Evolutionary conservation across 768 basidiomycete genomes (phyloP).

Genomic region (Serendipita sp.): DNA sequence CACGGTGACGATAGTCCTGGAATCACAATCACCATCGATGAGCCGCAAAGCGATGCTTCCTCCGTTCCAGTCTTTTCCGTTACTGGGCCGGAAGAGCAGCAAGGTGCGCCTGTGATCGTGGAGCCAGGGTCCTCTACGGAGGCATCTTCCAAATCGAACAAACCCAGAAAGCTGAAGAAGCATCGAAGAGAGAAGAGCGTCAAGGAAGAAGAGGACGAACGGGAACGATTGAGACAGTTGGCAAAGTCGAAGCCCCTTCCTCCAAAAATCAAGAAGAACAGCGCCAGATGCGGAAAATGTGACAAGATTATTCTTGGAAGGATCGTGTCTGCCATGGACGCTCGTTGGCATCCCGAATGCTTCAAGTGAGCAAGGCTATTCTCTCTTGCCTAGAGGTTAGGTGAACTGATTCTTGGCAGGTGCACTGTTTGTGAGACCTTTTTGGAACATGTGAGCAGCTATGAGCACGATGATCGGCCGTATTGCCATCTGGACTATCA

Average conservation of each 20-base stretch:
- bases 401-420: conserved; percentile 18
- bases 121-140: background rate
- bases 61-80: background rate
- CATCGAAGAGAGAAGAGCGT: background rate
- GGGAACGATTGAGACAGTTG: background rate
- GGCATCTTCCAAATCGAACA: background rate
- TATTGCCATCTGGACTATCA: conserved; percentile 96
- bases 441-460: conserved; percentile 86
- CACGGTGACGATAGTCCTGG: conserved; percentile 3
- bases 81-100: background rate
- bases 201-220: conserved; percentile 3
- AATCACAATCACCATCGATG: conserved; percentile 8
- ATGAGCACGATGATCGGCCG: conserved; percentile 70
- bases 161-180: background rate
- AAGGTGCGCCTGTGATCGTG: background rate
- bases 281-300: conserved; percentile 53
- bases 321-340: conserved; percentile 76
- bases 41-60: background rate
- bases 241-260: conserved; percentile 2
- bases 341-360: conserved; percentile 89
- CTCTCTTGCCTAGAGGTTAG: background rate
- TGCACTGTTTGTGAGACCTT: conserved; percentile 64
- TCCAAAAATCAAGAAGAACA: background rate
- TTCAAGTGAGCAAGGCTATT: conserved; percentile 31
- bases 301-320: conserved; percentile 65